A percentile compares a stretch with the other conserved stretches of the same genome.
Conservation (phyloP, 164 flowering plant species). For the Vitis cinerea region DNA sequence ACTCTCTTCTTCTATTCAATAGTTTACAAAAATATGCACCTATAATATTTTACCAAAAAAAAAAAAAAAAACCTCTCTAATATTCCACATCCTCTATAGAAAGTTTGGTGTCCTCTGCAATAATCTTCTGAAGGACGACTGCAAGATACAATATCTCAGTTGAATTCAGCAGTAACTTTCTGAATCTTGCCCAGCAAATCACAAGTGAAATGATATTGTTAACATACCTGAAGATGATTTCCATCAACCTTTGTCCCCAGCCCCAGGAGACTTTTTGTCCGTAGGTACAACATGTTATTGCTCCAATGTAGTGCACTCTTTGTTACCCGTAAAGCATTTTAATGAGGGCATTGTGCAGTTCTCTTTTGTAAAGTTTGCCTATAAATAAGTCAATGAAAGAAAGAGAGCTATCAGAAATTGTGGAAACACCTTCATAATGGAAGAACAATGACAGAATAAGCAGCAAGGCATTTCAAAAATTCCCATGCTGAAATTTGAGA, state of each 20-base stretch:
- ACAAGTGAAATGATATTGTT: not conserved
- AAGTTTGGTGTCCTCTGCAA: slow-evolving; percentile 86
- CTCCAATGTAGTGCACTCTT: not conserved
- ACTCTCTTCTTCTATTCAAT: too few relatives aligned
- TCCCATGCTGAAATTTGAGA: not conserved
- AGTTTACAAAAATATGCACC: too few relatives aligned
- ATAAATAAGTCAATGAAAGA: slow-evolving; percentile 6
- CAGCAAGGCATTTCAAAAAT: too few relatives aligned
- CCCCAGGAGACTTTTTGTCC: too few relatives aligned
- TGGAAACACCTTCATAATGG: not conserved
- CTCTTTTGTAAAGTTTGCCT: slow-evolving; percentile 93
- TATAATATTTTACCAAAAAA: too few relatives aligned
- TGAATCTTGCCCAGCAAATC: not conserved
- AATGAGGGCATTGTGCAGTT: slow-evolving; percentile 91
- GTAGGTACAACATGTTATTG: too few relatives aligned
- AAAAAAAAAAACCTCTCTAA: too few relatives aligned
- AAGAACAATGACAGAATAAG: not conserved
- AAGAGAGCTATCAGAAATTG: not conserved
- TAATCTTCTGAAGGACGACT: slow-evolving; percentile 92
- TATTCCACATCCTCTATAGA: too few relatives aligned
- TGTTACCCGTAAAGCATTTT: slow-evolving; percentile 83
- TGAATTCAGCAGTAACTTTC: not conserved
- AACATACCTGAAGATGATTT: slow-evolving; percentile 86
- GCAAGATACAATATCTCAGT: slow-evolving; percentile 19
- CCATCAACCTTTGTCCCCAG: slow-evolving; percentile 31